These are phyloP conservation scores for Fusarium chuoi DNA, from an alignment of 2,329 filamentous ascomycete species.

Conservation along the genomic window DNA sequence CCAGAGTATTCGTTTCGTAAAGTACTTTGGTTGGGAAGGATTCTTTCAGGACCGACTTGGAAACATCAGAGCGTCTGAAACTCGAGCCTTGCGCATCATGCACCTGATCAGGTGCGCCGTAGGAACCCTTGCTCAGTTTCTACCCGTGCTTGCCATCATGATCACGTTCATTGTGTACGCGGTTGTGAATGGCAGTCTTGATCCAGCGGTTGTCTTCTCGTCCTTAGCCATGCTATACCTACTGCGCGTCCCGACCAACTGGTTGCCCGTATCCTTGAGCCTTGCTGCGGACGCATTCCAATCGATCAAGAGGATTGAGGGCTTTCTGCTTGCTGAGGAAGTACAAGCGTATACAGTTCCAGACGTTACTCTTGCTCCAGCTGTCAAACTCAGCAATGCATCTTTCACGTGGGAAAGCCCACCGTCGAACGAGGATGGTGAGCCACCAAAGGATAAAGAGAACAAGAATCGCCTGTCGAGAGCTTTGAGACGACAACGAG, in stretches of 20 bases:
- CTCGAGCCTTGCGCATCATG: not conserved
- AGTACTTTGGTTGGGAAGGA: not conserved
- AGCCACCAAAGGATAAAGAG: not conserved
- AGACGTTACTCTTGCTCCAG: not conserved
- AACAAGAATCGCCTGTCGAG: not conserved
- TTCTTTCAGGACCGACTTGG: not conserved
- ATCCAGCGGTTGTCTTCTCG: not conserved
- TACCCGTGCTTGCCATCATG: not conserved
- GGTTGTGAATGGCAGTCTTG: not conserved
- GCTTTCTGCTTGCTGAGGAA: not conserved
- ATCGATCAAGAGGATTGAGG: not conserved
- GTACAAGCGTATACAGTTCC: not conserved
- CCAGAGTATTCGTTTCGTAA: not conserved
- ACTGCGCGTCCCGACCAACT: not conserved
- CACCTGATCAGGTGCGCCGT: not conserved
- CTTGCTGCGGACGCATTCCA: not conserved
- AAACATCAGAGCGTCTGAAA: not conserved
- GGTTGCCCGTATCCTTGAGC: not conserved
- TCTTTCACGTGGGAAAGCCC: not conserved
- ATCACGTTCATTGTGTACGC: not conserved
- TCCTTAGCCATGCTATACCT: not conserved
- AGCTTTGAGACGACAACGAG: not conserved
- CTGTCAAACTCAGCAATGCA: not conserved
- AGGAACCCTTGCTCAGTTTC: not conserved
- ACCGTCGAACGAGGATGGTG: not conserved